phyloP scores from a whole-genome alignment of 1,284 basidiomycete species.

The Termitomyces sp. region DNA sequence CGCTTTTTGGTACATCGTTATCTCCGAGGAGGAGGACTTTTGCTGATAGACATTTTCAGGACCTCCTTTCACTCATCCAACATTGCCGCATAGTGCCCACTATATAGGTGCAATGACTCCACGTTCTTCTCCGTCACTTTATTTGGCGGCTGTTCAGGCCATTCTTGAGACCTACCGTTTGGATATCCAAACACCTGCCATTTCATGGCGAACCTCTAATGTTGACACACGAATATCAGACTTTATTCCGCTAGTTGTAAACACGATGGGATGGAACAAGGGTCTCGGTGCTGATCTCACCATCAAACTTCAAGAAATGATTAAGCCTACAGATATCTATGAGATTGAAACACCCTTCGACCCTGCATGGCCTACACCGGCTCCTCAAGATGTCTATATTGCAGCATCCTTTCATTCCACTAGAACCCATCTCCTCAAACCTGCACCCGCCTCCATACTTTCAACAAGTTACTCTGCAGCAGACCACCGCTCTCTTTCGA shows the following conservation, averaged over 20 bases:
- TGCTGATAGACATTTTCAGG: conserved; percentile 39
- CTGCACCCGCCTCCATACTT: conserved; percentile 28
- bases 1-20: conserved; percentile 58
- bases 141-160: conserved; percentile 66
- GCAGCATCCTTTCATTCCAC: conserved; percentile 3
- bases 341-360: conserved; percentile 36
- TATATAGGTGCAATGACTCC: conserved; percentile 83
- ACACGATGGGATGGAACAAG: conserved; percentile 97
- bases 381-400: background rate
- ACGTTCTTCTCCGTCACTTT: conserved; percentile 74
- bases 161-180: conserved; percentile 69
- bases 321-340: conserved; percentile 65
- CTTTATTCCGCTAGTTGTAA: conserved; percentile 82
- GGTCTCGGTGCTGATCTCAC: conserved; percentile 87
- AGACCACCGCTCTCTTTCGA: conserved; percentile 68
- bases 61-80: conserved; percentile 81
- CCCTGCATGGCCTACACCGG: conserved; percentile 17
- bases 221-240: conserved; percentile 38
- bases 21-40: background rate
- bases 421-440: conserved; percentile 30
- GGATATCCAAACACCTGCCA: conserved; percentile 54
- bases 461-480: conserved; percentile 56
- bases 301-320: conserved; percentile 59
- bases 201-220: conserved; percentile 20
- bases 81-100: conserved; percentile 70